Evolutionary conservation across 129 eudicot species (phyloP).

Genomic region (Cynara cardunculus): DNA sequence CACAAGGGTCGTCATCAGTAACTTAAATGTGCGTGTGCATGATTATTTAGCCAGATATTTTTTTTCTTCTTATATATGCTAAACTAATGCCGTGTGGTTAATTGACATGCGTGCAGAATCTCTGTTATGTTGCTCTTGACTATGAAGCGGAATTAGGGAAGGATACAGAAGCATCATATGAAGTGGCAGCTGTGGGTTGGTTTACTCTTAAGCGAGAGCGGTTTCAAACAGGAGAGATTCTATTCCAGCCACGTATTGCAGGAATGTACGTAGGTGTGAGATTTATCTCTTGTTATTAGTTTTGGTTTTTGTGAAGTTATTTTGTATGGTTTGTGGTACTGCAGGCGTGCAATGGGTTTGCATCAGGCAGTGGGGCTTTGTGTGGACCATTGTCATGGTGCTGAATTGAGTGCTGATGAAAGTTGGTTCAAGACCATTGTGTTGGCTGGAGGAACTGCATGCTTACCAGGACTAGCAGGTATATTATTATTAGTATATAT

Average conservation of each 20-base stretch:
- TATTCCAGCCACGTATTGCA: slow-evolving; percentile 91
- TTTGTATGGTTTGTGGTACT: not conserved
- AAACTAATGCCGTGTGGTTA: slow-evolving; percentile 17
- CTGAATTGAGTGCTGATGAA: slow-evolving; percentile 66
- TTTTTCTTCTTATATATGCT: not conserved
- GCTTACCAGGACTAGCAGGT: slow-evolving; percentile 96
- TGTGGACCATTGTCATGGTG: slow-evolving; percentile 87
- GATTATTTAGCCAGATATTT: not conserved
- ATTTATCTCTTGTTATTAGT: not conserved
- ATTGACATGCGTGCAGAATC: slow-evolving; percentile 54
- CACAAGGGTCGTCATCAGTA: not conserved
- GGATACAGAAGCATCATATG: slow-evolving; percentile 69
- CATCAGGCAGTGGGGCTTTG: slow-evolving; percentile 92
- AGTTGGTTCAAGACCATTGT: slow-evolving; percentile 88
- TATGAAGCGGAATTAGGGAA: slow-evolving; percentile 82
- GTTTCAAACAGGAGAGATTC: slow-evolving; percentile 90
- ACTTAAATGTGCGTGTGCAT: not conserved
- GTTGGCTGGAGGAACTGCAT: slow-evolving; percentile 86
- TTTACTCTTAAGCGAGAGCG: slow-evolving; percentile 86
- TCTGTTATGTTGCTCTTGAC: slow-evolving; percentile 92
- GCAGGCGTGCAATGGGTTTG: slow-evolving; percentile 89
- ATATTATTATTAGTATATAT: not conserved
- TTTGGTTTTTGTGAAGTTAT: not conserved
- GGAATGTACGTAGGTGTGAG: slow-evolving; percentile 55
- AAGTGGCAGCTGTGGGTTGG: slow-evolving; percentile 57